Conservation (phyloP, 352 stramenopile genomes). For the Globisporangium middletonii region DNA sequence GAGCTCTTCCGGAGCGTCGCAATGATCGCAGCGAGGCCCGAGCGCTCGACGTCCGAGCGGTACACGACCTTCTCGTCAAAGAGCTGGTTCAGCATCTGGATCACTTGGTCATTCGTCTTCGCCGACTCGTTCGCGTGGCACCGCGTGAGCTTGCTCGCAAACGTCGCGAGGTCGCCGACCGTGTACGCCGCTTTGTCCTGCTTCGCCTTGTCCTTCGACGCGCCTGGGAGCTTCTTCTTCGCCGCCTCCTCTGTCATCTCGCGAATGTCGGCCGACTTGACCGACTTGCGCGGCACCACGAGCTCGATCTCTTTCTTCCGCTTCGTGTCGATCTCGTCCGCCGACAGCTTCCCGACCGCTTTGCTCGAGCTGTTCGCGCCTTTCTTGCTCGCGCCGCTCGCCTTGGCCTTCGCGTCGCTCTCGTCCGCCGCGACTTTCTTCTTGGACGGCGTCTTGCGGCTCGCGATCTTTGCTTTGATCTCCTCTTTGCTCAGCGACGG, state of each 20-base stretch:
- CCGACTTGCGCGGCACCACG: conserved; percentile 65
- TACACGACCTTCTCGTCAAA: conserved; percentile 71
- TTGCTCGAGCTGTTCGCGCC: conserved; percentile 23
- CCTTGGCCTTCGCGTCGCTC: conserved; percentile 17
- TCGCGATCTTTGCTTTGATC: conserved; percentile 73
- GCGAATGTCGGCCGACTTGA: conserved; percentile 71
- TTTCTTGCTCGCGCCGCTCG: conserved; percentile 30
- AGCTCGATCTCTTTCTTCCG: conserved; percentile 80
- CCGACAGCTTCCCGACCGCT: conserved; percentile 19
- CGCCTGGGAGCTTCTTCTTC: conserved; percentile 37
- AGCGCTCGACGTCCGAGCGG: conserved; percentile 62
- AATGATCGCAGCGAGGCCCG: conserved; percentile 63
- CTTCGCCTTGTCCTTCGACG: conserved; percentile 37
- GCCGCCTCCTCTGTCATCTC: conserved; percentile 67
- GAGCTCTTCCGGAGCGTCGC: conserved; percentile 56
- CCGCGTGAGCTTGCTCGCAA: conserved; percentile 56
- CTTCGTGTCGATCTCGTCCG: conserved; percentile 58
- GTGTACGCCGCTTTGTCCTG: conserved; percentile 66
- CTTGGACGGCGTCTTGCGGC: conserved; percentile 52
- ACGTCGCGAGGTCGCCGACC: conserved; percentile 46
- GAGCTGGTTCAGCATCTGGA: conserved; percentile 63
- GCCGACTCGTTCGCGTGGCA: conserved; percentile 61
- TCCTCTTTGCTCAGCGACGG: conserved; percentile 61
- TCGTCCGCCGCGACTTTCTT: conserved; percentile 40
- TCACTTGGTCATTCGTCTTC: conserved; percentile 70